Base-by-base conservation (phyloP, 108 stramenopile genomes). In the Schizochytrium sp. region DNA sequence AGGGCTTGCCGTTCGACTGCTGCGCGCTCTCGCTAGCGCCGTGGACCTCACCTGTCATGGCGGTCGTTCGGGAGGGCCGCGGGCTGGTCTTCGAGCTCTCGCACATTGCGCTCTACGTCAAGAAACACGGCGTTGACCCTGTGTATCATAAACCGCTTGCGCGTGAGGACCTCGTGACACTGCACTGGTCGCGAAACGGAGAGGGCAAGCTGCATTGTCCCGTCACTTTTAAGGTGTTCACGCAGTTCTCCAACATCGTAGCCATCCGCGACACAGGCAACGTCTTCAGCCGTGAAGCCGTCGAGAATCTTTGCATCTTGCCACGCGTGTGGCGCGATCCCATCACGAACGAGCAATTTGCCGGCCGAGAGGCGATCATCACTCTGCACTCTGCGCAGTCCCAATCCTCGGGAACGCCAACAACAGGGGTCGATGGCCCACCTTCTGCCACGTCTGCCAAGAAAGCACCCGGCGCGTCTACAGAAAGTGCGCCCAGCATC, bases 171-270 rank as follows among this genome's bases (percentile, higher is more conserved):
- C 89, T 98, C 10, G 91, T 98, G 4, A 89, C 92, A 2, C 91
- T 99, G 57, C 90, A 96, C 69, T 97, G 97, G 94, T 94, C 96
- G 58, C 92, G 93, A 72, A 97, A 98, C 72, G 95, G 93, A 16
- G 94, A 94, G 23, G 96, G 96, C 43, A 89, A 94, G 48, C 98
- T 97, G 97, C 96, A 97, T 88, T 99, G 98, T 90, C 99, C 99
- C 4, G 93, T 99, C n/a, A 93, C 98, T 57, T 96, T 94, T 89
- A 99, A 98, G 93, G 91, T 95, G 21, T 98, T 98, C 90, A 92
- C 90, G 5, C 94, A 96, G 92, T 93, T 94, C 60, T 95, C 97
- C 53, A 97, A 97, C 72, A 93, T 98, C 6, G 94, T 97, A n/a
- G 98, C 97, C 25, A 95, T 99, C 72, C 88, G 94, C 14, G 55